Evolutionary conservation across 2,329 filamentous ascomycete species (phyloP).

Genomic region (Trichoderma sp.): DNA sequence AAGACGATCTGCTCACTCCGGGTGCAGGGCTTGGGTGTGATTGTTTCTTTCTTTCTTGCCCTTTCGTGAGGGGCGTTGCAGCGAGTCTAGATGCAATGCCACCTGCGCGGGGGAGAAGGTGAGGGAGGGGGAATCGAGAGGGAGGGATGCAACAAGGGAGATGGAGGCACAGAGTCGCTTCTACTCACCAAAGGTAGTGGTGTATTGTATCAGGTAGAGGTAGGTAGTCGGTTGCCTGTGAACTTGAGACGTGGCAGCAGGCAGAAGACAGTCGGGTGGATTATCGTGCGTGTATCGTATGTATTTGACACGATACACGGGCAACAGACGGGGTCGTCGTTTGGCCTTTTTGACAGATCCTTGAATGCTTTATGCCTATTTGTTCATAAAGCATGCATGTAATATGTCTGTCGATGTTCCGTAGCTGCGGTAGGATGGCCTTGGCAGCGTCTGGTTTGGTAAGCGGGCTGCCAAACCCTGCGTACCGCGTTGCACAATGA

Average conservation of each 20-base stretch:
- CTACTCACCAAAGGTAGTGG: neutral
- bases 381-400: conserved; percentile 10
- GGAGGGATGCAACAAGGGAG: conserved; percentile 5
- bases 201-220: neutral
- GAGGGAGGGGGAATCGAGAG: neutral
- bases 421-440: conserved; percentile 15
- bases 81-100: conserved; percentile 10
- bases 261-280: neutral
- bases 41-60: neutral
- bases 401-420: conserved; percentile 11
- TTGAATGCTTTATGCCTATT: neutral
- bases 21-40: neutral
- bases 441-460: conserved; percentile 10
- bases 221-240: neutral
- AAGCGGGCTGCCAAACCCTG: conserved; percentile 15
- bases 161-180: neutral
- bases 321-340: neutral
- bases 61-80: conserved; percentile 13
- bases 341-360: neutral
- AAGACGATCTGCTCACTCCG: conserved; percentile 7
- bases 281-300: neutral
- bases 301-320: neutral
- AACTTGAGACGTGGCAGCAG: neutral
- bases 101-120: conserved; percentile 12
- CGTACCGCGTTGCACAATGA: conserved; percentile 16